A percentile compares a stretch with the other conserved stretches of the same genome.
phyloP scores from a whole-genome alignment of 1,284 basidiomycete species.

The Pseudozyma sp. region DNA sequence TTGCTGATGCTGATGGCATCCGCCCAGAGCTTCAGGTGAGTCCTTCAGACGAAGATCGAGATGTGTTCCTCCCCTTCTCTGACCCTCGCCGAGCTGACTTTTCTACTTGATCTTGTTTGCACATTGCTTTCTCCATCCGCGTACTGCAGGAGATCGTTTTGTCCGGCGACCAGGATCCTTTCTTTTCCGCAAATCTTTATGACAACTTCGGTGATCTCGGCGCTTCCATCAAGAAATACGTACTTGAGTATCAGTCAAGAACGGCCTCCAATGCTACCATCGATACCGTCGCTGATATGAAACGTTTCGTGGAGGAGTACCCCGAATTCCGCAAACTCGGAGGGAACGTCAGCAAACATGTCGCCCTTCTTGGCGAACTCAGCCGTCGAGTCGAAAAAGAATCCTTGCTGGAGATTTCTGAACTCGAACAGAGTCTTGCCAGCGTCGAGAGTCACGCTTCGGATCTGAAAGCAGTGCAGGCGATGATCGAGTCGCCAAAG shows the following conservation, averaged over 20 bases:
- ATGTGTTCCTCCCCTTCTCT: background rate
- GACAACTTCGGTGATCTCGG: slow-evolving; percentile 98
- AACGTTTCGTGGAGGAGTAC: slow-evolving; percentile 92
- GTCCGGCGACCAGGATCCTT: slow-evolving; percentile 89
- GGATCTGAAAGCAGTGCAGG: slow-evolving; percentile 76
- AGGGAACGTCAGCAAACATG: slow-evolving; percentile 98
- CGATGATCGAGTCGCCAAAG: slow-evolving; percentile 72
- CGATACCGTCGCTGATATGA: slow-evolving; percentile 87
- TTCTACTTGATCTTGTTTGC: too few species aligned
- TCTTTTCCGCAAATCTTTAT: slow-evolving; percentile 91
- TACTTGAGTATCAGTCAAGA: slow-evolving; percentile 87
- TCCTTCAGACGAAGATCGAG: slow-evolving; percentile 55
- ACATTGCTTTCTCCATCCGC: background rate
- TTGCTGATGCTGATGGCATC: slow-evolving; percentile 86
- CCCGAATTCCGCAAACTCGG: slow-evolving; percentile 96
- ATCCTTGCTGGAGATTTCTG: slow-evolving; percentile 81
- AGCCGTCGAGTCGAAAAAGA: slow-evolving; percentile 88
- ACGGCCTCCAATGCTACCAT: slow-evolving; percentile 83
- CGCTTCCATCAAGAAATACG: slow-evolving; percentile 90
- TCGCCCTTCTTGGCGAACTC: slow-evolving; percentile 94
- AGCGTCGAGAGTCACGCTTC: slow-evolving; percentile 83
- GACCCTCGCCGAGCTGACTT: too few species aligned
- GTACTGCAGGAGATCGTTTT: slow-evolving; percentile 86
- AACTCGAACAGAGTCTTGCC: slow-evolving; percentile 95
- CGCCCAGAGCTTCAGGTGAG: slow-evolving; percentile 81